A percentile compares a stretch with the other conserved stretches of the same genome.
These are phyloP conservation scores for Crepidotus variabilis DNA, from an alignment of 768 basidiomycete genomes.

Conservation along the genomic window DNA sequence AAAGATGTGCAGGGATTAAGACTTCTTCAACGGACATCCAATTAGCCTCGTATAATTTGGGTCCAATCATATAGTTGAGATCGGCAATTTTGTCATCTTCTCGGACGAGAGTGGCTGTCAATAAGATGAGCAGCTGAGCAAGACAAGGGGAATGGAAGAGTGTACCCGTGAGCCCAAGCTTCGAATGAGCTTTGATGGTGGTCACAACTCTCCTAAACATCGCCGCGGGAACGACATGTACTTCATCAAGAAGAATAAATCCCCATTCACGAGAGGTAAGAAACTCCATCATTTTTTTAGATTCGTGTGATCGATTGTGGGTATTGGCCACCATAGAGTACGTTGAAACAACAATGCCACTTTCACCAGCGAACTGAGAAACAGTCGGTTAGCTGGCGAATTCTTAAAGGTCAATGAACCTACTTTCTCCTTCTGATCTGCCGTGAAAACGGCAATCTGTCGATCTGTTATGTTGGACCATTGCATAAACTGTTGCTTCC, in stretches of 20 bases:
- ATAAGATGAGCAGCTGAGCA: not conserved
- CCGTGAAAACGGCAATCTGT: slow-evolving; percentile 96
- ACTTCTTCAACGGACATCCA: slow-evolving; percentile 69
- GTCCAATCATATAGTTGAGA: slow-evolving; percentile 98
- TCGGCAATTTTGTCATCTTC: slow-evolving; percentile 99
- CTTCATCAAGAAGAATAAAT: slow-evolving; percentile 95
- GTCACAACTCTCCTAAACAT: slow-evolving; percentile 99
- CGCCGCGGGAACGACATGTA: slow-evolving; percentile 97
- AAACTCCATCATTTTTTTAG: slow-evolving; percentile 99
- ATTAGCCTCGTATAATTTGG: slow-evolving; percentile 98
- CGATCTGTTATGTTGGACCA: slow-evolving; percentile 98
- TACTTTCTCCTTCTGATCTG: slow-evolving; percentile 96
- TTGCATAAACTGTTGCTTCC: slow-evolving; percentile 97
- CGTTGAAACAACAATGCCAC: slow-evolving; percentile 97
- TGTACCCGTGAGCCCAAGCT: slow-evolving; percentile 92
- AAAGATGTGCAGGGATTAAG: slow-evolving; percentile 4
- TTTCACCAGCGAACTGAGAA: slow-evolving; percentile 87
- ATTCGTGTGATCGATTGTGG: slow-evolving; percentile 96
- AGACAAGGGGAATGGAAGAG: slow-evolving; percentile 5
- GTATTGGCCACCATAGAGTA: slow-evolving; percentile 99
- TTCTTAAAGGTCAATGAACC: slow-evolving; percentile 8
- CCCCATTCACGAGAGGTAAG: slow-evolving; percentile 98
- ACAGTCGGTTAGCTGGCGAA: slow-evolving; percentile 6
- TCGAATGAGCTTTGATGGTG: slow-evolving; percentile 98
- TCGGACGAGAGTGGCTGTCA: slow-evolving; percentile 88